These are phyloP conservation scores for Eucalyptus marginata DNA, from an alignment of 345 rosid species.

Conservation along the genomic window DNA sequence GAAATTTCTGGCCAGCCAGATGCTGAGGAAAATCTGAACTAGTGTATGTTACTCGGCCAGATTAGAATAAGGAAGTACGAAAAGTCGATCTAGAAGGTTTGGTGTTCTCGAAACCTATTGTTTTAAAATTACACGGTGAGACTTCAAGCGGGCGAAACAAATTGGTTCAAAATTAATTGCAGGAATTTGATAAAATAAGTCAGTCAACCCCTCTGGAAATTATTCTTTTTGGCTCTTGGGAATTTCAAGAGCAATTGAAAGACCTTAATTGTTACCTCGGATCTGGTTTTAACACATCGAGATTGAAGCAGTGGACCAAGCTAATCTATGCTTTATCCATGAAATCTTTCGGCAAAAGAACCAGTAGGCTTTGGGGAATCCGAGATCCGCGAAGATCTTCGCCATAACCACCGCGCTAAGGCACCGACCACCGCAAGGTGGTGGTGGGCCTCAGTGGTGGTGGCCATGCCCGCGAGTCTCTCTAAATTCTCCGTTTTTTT, in stretches of 20 bases:
- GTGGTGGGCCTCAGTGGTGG: neutral
- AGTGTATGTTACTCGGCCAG: neutral
- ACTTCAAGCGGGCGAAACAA: neutral
- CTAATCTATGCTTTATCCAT: neutral
- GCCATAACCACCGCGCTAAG: neutral
- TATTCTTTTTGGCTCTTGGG: neutral
- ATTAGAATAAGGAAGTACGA: neutral
- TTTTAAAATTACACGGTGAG: neutral
- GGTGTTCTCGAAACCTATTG: neutral
- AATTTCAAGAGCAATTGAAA: neutral
- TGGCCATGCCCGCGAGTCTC: neutral
- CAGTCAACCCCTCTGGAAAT: neutral
- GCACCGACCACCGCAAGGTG: neutral
- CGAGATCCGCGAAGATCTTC: neutral
- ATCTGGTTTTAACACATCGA: neutral
- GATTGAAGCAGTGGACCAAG: neutral
- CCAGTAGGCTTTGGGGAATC: neutral
- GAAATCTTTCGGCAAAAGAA: neutral
- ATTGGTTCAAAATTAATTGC: neutral
- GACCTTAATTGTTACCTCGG: neutral
- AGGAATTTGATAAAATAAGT: neutral
- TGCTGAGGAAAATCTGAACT: neutral
- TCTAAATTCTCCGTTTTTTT: neutral
- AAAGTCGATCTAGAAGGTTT: neutral
- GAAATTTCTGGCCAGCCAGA: neutral